Conservation (phyloP, 2,329 filamentous ascomycete species). For the Coniosporium tulheliwenetii region DNA sequence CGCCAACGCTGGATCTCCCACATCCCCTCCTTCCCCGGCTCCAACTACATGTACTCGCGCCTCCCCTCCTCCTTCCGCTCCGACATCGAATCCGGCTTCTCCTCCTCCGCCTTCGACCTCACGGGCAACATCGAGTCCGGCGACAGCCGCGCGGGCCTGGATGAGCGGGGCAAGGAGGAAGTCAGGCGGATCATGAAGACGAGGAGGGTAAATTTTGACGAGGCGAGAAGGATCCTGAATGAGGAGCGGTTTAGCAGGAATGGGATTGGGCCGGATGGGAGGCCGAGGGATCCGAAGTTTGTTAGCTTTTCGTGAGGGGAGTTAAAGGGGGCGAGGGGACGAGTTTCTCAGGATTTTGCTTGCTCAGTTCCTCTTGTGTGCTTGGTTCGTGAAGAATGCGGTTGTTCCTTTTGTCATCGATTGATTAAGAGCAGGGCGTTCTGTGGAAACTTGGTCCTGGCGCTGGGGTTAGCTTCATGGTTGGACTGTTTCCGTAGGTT, state of each 20-base stretch:
- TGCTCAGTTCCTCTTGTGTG: no score
- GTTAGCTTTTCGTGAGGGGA: conserved; percentile 63
- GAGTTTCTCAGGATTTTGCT: background rate
- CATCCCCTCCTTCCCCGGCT: conserved; percentile 38
- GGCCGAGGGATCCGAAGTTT: conserved; percentile 84
- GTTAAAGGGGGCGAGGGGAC: background rate
- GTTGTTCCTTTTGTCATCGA: no score
- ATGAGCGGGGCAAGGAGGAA: conserved; percentile 64
- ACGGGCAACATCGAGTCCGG: conserved; percentile 62
- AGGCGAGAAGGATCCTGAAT: conserved; percentile 74
- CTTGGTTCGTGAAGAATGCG: no score
- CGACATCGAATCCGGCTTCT: conserved; percentile 80
- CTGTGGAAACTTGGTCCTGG: no score
- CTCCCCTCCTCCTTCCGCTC: conserved; percentile 63
- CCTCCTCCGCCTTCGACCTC: conserved; percentile 60
- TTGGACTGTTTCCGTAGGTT: no score
- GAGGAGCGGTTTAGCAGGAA: conserved; percentile 75
- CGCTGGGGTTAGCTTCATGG: no score
- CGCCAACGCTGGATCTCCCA: conserved; percentile 57
- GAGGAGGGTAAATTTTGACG: conserved; percentile 70
- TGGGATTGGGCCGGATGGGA: conserved; percentile 75
- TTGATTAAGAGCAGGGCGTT: no score
- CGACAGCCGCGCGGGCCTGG: conserved; percentile 66
- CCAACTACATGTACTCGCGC: conserved; percentile 56
- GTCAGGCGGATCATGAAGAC: conserved; percentile 85